These are phyloP conservation scores for Penicillium cinerascens DNA, from an alignment of 495 filamentous ascomycete species.

Conservation along the genomic window DNA sequence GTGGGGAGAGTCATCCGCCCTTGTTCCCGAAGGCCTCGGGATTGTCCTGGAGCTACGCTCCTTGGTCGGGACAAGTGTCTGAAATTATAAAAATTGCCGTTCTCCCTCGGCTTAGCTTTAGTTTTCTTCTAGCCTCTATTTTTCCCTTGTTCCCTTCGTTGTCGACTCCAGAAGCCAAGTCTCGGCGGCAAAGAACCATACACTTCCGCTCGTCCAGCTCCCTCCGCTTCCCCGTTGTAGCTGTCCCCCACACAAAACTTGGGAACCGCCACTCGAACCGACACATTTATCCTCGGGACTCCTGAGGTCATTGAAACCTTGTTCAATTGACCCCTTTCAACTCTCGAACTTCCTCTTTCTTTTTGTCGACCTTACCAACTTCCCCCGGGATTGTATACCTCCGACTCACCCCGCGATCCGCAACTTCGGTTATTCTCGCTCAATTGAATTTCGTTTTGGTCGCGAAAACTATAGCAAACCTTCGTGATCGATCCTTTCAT, in stretches of 20 bases:
- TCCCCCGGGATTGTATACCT: conserved; percentile 26
- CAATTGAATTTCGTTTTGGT: conserved; percentile 5
- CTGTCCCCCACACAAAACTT: conserved; percentile 26
- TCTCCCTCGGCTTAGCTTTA: conserved; percentile 8
- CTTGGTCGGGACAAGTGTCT: conserved; percentile 9
- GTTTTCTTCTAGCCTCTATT: background rate
- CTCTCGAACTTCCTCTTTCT: background rate
- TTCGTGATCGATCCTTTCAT: background rate
- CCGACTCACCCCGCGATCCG: conserved; percentile 24
- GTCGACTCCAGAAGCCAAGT: background rate
- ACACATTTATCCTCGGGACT: conserved; percentile 11
- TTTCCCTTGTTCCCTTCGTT: background rate
- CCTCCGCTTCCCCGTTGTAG: conserved; percentile 44
- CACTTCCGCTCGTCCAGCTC: conserved; percentile 45
- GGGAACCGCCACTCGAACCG: conserved; percentile 33
- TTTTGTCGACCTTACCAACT: background rate
- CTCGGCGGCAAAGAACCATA: conserved; percentile 10
- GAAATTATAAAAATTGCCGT: conserved; percentile 10
- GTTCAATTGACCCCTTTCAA: conserved; percentile 1
- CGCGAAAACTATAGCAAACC: background rate
- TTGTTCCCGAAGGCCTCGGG: conserved; percentile 34
- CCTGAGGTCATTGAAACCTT: conserved; percentile 5
- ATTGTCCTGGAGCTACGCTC: conserved; percentile 9
- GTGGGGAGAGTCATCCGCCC: conserved; percentile 21
- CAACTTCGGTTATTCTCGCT: conserved; percentile 9